phyloP scores from a whole-genome alignment of 495 filamentous ascomycete species.

The Podospora appendiculata region DNA sequence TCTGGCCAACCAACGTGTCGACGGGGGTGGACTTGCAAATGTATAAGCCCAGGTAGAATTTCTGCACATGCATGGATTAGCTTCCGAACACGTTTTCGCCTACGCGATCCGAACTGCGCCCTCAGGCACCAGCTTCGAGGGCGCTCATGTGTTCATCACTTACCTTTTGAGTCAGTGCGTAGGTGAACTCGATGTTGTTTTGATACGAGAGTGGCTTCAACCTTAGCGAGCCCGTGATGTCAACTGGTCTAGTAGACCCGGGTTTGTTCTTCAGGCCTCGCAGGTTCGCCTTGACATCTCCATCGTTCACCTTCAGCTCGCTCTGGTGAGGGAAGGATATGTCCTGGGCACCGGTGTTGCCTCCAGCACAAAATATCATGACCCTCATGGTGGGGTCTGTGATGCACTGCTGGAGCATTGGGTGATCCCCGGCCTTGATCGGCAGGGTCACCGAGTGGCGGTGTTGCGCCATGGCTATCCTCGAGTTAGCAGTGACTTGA shows the following conservation, averaged over 20 bases:
- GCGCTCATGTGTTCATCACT: conserved; percentile 4
- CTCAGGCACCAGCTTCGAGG: too few species aligned
- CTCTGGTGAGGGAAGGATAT: conserved; percentile 86
- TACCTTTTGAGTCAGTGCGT: conserved; percentile 85
- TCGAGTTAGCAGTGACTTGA: conserved; percentile 5
- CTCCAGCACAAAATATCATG: conserved; percentile 73
- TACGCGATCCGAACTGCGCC: too few species aligned
- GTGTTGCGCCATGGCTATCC: conserved; percentile 50
- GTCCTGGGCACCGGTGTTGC: conserved; percentile 55
- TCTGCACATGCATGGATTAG: conserved; percentile 41
- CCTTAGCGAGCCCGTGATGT: conserved; percentile 73
- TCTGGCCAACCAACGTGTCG: conserved; percentile 58
- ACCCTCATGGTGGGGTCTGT: conserved; percentile 50
- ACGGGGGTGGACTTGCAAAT: conserved; percentile 67
- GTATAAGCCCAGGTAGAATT: conserved; percentile 65
- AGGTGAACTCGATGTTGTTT: conserved; percentile 79
- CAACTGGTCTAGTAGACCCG: conserved; percentile 84
- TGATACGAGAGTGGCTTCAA: conserved; percentile 54
- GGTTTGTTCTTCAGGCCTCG: conserved; percentile 92
- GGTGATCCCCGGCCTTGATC: conserved; percentile 44
- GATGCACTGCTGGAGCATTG: conserved; percentile 39
- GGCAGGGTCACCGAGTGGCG: conserved; percentile 45
- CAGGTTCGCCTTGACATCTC: conserved; percentile 79
- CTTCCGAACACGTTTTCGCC: too few species aligned
- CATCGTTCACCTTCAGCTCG: conserved; percentile 82